A percentile compares a stretch with the other conserved stretches of the same genome.
Evolutionary conservation across 768 basidiomycete genomes (phyloP).

Genomic region (Pleurotus citrinopileatus): DNA sequence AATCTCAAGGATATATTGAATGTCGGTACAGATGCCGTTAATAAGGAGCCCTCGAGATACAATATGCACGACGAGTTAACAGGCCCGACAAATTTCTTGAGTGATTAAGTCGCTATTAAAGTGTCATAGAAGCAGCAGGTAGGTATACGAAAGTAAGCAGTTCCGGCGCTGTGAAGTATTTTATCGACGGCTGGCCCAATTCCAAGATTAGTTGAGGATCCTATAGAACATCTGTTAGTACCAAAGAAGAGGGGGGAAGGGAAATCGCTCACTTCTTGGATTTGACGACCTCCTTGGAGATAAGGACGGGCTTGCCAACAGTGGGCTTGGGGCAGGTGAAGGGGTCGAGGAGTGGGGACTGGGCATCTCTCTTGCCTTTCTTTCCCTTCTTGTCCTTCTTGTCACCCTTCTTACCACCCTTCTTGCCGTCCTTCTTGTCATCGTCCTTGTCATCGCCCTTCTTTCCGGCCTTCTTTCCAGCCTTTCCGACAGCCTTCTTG

Average conservation of each 20-base stretch:
- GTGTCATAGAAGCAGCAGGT: too few species aligned
- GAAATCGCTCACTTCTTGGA: neutral
- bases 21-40: too few species aligned
- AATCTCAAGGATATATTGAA: too few species aligned
- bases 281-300: constrained; percentile 6
- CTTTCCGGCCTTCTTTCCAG: neutral
- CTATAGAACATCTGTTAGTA: neutral
- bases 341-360: neutral
- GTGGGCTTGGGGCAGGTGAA: constrained; percentile 2
- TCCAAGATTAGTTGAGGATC: constrained; percentile 7
- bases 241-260: neutral
- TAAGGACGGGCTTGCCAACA: constrained; percentile 4
- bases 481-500: neutral
- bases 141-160: too few species aligned
- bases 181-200: neutral
- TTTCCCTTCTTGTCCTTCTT: neutral
- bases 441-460: neutral
- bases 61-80: too few species aligned
- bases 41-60: too few species aligned
- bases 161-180: neutral
- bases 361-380: too few species aligned
- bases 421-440: neutral
- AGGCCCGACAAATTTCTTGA: too few species aligned
- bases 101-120: too few species aligned
- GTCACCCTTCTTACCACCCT: neutral